A percentile compares a stretch with the other conserved stretches of the same genome.
These are phyloP conservation scores for Rubia tinctorum DNA, from an alignment of 305 asterid species.

Conservation along the genomic window DNA sequence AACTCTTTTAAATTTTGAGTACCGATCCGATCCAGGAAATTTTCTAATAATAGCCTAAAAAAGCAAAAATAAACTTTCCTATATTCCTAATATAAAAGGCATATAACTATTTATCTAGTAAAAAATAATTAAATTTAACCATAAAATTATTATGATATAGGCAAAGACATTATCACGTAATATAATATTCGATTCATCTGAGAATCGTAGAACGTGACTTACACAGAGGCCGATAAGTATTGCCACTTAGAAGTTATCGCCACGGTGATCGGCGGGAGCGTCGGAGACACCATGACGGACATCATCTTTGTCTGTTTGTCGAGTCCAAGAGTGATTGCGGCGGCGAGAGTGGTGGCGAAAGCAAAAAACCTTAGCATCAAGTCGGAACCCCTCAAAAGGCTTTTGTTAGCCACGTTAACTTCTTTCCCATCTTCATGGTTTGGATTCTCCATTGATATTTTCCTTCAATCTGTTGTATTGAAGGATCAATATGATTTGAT, in stretches of 20 bases:
- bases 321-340: slow-evolving; percentile 52
- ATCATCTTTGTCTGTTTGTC: slow-evolving; percentile 39
- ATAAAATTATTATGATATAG: too few relatives aligned
- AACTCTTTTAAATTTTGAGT: too few relatives aligned
- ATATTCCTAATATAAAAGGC: too few relatives aligned
- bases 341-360: slow-evolving; percentile 36
- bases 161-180: too few relatives aligned
- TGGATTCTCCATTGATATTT: neutral
- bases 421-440: slow-evolving; percentile 15
- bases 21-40: too few relatives aligned
- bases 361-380: slow-evolving; percentile 49
- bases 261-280: slow-evolving; percentile 47
- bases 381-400: slow-evolving; percentile 23
- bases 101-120: too few relatives aligned
- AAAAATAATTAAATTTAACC: too few relatives aligned
- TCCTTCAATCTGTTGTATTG: neutral
- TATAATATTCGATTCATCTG: too few relatives aligned
- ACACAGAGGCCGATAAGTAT: slow-evolving; percentile 62
- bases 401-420: slow-evolving; percentile 19
- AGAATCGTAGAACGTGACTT: slow-evolving; percentile 12
- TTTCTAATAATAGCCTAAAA: too few relatives aligned
- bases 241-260: slow-evolving; percentile 57
- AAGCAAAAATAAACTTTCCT: too few relatives aligned
- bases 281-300: slow-evolving; percentile 30
- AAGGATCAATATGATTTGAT: neutral